Evolutionary conservation across 2,329 filamentous ascomycete species (phyloP).

Genomic region (Sporothrix euskadiensis): DNA sequence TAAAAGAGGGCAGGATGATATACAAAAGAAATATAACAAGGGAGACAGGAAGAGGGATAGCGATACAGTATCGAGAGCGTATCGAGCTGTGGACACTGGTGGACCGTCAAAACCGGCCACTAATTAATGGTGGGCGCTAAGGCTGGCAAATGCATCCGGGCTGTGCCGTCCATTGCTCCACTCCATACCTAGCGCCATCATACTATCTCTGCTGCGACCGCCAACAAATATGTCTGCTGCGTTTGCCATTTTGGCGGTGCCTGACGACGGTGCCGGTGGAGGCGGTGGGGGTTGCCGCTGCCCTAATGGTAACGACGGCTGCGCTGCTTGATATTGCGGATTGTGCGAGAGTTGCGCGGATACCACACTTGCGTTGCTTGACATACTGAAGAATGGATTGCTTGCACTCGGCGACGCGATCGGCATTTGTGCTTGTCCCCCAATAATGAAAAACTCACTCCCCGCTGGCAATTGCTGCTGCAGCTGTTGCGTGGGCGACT

Average conservation of each 20-base stretch:
- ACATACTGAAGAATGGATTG: slow-evolving; percentile 58
- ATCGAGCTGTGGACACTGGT: background rate
- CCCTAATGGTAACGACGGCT: background rate
- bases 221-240: slow-evolving; percentile 33
- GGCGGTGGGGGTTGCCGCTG: slow-evolving; percentile 29
- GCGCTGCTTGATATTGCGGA: background rate
- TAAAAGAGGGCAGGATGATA: background rate
- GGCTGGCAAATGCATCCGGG: slow-evolving; percentile 75
- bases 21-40: background rate
- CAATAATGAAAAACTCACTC: background rate
- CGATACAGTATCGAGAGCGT: background rate
- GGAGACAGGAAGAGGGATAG: background rate
- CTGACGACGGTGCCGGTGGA: slow-evolving; percentile 31
- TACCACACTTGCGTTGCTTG: background rate
- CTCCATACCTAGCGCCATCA: slow-evolving; percentile 65
- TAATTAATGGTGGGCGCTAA: slow-evolving; percentile 62
- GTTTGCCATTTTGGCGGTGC: slow-evolving; percentile 31
- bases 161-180: slow-evolving; percentile 72
- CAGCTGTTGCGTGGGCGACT: slow-evolving; percentile 23
- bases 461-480: slow-evolving; percentile 34
- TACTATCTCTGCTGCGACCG: slow-evolving; percentile 69
- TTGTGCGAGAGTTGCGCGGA: background rate
- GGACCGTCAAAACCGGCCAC: slow-evolving; percentile 5
- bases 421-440: background rate
- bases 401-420: slow-evolving; percentile 40